These are phyloP conservation scores for Hanseniaspora lachancei DNA, from an alignment of 805 yeast genomes.

Conservation along the genomic window DNA sequence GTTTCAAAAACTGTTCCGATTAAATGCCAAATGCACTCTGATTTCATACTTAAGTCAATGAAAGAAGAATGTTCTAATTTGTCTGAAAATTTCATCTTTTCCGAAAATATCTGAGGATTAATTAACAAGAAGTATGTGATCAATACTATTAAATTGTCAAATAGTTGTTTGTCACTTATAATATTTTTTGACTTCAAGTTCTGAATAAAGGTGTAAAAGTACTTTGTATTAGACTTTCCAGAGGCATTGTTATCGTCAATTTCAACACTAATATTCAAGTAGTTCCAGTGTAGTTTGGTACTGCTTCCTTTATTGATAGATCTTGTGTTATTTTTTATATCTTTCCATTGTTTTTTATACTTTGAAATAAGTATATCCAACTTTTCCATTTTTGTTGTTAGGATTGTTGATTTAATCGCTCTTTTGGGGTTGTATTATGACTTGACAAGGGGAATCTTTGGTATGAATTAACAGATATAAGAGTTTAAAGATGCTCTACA, in stretches of 20 bases:
- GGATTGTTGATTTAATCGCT: not conserved
- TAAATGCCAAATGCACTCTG: constrained; percentile 9
- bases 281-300: constrained; percentile 6
- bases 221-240: not conserved
- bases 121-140: constrained; percentile 5
- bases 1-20: not conserved
- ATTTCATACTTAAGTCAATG: not conserved
- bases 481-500: not conserved
- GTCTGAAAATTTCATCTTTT: not conserved
- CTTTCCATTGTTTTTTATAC: constrained; percentile 8
- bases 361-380: constrained; percentile 11
- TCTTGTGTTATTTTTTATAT: constrained; percentile 8
- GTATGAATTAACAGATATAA: no score
- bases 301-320: not conserved
- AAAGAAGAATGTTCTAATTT: not conserved
- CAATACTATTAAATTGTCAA: not conserved
- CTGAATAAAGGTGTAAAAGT: not conserved
- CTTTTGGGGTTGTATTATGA: not conserved
- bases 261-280: not conserved
- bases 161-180: not conserved
- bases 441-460: no score
- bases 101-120: constrained; percentile 1
- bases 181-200: not conserved
- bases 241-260: not conserved
- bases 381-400: constrained; percentile 8